Base-by-base conservation (phyloP, 768 basidiomycete species). In the Tricholoma flavovirens region DNA sequence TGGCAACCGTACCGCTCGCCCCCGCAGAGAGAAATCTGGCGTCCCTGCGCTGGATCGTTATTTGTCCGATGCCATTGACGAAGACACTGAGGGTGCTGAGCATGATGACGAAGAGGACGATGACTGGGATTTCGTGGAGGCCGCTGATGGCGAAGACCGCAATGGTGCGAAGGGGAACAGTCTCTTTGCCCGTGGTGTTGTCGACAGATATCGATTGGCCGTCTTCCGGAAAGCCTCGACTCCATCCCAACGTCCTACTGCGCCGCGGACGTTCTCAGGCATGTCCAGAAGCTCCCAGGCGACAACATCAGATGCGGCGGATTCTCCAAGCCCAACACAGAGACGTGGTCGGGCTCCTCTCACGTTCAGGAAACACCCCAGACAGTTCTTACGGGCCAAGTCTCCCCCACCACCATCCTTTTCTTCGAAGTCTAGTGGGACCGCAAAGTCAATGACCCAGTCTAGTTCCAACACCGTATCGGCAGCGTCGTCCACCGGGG, bases 81-180 rank as follows among this genome's bases (percentile, higher is more conserved):
- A 76, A 59, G 84, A 83, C 53, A 66, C 68, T 35, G 75, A 73
- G 55, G 71, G 63, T 49, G 77, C 74, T 51, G 77, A 75, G 64
- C 72, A 75, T n/a, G 74, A 78, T 19, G 79, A 81, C 19, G 83
- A 84, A 17, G 83, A 86, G 53, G 91, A 93, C 51, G 88, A 92
- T 40, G 93, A 93, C 55, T 96, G 93, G 93, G 93, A 94, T 79
- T 82, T 94, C 59, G 80, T 96, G 58, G 90, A 93, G 63, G 82
- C 81, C 36, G 88, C 74, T 5, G 87, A 87, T 60, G 84, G 83
- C n/a, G 90, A 91, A 66, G 91, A 92, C 56, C 78, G 85, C 58
- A 93, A 93, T 59, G 90, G 91, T 15, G 74, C 86, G 22, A 84
- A 86, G 65, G 90, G 84, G 6, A 82, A 83, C 17, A 93, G 87